Percentiles rank a stretch among this genome's conserved stretches.
These are phyloP conservation scores for Candida chauliodis DNA, from an alignment of 805 yeast species.

Conservation along the genomic window DNA sequence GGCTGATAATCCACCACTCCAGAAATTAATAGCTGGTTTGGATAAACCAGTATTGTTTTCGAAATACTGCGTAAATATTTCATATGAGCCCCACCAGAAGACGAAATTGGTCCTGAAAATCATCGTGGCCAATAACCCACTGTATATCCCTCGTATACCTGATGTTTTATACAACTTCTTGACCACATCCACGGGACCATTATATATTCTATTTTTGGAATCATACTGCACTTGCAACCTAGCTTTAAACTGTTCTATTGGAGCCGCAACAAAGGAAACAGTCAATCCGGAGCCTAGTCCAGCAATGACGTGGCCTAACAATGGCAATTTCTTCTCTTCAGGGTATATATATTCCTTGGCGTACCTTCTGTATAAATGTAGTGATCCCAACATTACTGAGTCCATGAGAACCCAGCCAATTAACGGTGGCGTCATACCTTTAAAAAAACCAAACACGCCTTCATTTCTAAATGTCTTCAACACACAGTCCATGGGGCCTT, in stretches of 20 bases:
- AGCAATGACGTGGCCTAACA: constrained; percentile 71
- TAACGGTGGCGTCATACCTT: constrained; percentile 91
- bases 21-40: constrained; percentile 72
- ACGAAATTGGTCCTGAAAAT: constrained; percentile 82
- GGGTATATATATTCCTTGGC: constrained; percentile 63
- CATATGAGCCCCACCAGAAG: constrained; percentile 95
- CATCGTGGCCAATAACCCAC: constrained; percentile 83
- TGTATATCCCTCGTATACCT: constrained; percentile 72
- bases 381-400: constrained; percentile 82
- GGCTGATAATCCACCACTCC: constrained; percentile 90
- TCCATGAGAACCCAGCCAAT: constrained; percentile 96
- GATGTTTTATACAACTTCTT: constrained; percentile 51
- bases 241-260: constrained; percentile 86
- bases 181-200: constrained; percentile 80
- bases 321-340: constrained; percentile 61
- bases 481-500: constrained; percentile 81
- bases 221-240: constrained; percentile 88
- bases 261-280: constrained; percentile 93
- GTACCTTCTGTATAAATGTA: constrained; percentile 70
- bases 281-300: constrained; percentile 88
- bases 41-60: constrained; percentile 61
- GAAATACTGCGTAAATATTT: constrained; percentile 68
- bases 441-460: constrained; percentile 75
- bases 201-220: constrained; percentile 59
- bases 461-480: constrained; percentile 67